Conservation (phyloP, 2,329 filamentous ascomycete genomes). For the Alternaria postmessia region DNA sequence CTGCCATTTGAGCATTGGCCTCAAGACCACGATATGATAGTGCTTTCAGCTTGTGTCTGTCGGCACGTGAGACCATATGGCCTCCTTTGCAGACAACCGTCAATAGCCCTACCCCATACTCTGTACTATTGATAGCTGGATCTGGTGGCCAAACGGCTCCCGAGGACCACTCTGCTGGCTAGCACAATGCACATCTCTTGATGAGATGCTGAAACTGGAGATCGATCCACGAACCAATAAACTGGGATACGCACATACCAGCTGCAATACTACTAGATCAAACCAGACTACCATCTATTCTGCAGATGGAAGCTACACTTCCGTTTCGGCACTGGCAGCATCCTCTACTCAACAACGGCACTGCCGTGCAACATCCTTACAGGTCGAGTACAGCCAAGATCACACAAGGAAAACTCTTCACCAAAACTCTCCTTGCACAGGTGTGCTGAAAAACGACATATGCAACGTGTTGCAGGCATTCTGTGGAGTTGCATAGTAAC, state of each 20-base stretch:
- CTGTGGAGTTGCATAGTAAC: conserved; percentile 9
- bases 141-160: conserved; percentile 26
- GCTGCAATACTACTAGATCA: conserved; percentile 3
- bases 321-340: conserved; percentile 8
- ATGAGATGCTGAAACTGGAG: conserved; percentile 21
- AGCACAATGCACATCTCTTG: conserved; percentile 4
- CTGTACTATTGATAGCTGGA: conserved; percentile 22
- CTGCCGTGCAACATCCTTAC: conserved; percentile 5
- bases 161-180: conserved; percentile 20
- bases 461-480: conserved; percentile 20
- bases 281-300: conserved; percentile 5
- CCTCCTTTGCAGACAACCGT: conserved; percentile 8
- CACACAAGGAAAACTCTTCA: conserved; percentile 24
- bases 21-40: neutral
- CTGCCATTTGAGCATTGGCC: conserved; percentile 8
- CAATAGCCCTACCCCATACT: conserved; percentile 20
- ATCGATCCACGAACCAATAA: conserved; percentile 17
- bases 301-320: conserved; percentile 15
- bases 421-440: conserved; percentile 6
- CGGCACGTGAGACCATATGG: conserved; percentile 25
- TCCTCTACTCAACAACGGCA: conserved; percentile 2
- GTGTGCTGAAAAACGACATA: conserved; percentile 13
- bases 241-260: conserved; percentile 8
- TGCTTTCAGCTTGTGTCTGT: conserved; percentile 26
- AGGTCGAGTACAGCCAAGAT: conserved; percentile 2